phyloP scores from a whole-genome alignment of 2,329 filamentous ascomycete genomes.

The Calonectria ilicicola region DNA sequence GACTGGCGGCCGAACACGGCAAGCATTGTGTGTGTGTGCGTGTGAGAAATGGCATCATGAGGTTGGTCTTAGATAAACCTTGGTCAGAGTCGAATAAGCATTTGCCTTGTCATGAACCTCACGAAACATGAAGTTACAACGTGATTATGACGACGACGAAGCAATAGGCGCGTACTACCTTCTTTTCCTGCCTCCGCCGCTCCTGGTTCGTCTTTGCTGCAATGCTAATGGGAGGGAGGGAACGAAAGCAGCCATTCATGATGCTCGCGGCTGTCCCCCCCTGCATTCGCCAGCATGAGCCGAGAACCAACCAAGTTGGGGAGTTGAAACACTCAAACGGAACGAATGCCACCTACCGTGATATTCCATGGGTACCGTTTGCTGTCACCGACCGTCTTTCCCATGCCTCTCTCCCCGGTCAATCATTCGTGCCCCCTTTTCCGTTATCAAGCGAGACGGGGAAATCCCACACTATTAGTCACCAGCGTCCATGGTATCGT shows the following conservation, averaged over 20 bases:
- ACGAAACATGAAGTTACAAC: neutral
- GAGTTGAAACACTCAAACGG: neutral
- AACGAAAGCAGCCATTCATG: neutral
- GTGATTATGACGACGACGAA: constrained; percentile 12
- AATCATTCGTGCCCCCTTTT: neutral
- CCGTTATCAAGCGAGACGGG: neutral
- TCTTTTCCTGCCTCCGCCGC: neutral
- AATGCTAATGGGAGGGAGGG: neutral
- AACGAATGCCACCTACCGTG: neutral
- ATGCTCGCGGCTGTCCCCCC: neutral
- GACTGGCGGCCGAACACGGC: neutral
- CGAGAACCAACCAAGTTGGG: constrained; percentile 10
- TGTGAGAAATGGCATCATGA: neutral
- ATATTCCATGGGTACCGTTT: neutral
- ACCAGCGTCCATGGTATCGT: neutral
- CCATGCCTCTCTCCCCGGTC: neutral
- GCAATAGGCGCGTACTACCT: neutral
- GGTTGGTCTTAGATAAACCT: neutral
- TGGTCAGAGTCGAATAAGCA: neutral
- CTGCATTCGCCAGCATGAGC: constrained; percentile 6
- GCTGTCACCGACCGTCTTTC: neutral
- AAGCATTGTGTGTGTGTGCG: neutral
- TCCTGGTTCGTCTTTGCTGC: neutral
- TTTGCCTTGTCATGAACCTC: neutral
- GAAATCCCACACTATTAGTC: neutral